These are phyloP conservation scores for Galeopsis tetrahit DNA, from an alignment of 257 asterid species.

Conservation along the genomic window DNA sequence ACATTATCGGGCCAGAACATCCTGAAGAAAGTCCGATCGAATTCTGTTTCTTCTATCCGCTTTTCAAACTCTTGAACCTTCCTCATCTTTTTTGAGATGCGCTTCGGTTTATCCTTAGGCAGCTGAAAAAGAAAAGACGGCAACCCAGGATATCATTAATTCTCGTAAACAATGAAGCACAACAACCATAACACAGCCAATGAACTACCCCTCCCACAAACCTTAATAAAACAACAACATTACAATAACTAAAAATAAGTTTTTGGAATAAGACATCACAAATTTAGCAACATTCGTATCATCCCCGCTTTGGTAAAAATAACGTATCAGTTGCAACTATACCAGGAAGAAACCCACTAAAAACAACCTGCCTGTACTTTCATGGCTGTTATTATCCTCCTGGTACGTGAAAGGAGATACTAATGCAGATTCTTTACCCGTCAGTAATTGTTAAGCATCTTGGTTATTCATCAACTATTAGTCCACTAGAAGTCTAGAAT, in stretches of 20 bases:
- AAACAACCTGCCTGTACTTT: background rate
- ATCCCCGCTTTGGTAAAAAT: background rate
- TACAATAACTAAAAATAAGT: background rate
- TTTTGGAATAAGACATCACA: no score
- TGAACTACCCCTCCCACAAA: background rate
- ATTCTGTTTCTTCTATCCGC: conserved; percentile 73
- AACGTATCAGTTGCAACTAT: background rate
- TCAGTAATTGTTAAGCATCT: background rate
- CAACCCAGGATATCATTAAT: background rate
- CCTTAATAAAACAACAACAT: background rate
- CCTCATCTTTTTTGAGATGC: conserved; percentile 68
- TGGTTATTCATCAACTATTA: background rate
- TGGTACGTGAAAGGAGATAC: background rate
- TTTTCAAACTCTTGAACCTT: conserved; percentile 70
- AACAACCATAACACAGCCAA: background rate
- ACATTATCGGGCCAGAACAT: conserved; percentile 97
- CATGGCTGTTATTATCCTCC: background rate
- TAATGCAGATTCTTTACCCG: background rate
- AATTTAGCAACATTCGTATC: no score
- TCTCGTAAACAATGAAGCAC: conserved; percentile 18
- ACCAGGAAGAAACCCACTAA: background rate
- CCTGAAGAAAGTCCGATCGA: conserved; percentile 73
- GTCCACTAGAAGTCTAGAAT: background rate
- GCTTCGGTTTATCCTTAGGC: conserved; percentile 47
- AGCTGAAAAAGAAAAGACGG: conserved; percentile 37